Evolutionary conservation across 2,329 filamentous ascomycete species (phyloP).

Genomic region (Colletotrichum filicis): DNA sequence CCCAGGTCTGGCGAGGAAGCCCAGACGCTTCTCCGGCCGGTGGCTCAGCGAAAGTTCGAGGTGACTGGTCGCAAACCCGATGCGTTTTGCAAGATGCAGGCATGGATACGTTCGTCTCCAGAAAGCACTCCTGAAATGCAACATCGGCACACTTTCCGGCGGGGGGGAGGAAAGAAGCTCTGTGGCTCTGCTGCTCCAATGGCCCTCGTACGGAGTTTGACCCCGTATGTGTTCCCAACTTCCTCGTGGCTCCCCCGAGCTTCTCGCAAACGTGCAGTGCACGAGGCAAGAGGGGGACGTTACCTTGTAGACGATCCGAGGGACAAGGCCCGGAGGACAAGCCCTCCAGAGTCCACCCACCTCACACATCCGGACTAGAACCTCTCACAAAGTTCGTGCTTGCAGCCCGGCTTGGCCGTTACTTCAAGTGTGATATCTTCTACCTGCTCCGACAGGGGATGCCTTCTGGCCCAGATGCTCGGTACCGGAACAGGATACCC

Average conservation of each 20-base stretch:
- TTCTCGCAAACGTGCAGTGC: neutral
- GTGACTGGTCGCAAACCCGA: slow-evolving; percentile 7
- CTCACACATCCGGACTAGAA: neutral
- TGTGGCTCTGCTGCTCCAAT: neutral
- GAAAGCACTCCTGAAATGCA: slow-evolving; percentile 25
- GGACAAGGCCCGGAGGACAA: neutral
- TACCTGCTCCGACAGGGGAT: slow-evolving; percentile 10
- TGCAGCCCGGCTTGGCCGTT: slow-evolving; percentile 18
- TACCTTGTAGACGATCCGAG: slow-evolving; percentile 8
- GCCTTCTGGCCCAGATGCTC: slow-evolving; percentile 19
- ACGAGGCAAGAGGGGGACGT: neutral
- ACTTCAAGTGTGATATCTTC: slow-evolving; percentile 7
- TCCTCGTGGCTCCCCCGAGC: slow-evolving; percentile 5
- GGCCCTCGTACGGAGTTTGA: neutral
- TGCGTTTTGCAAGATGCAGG: slow-evolving; percentile 13
- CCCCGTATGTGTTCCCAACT: neutral
- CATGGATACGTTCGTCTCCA: neutral
- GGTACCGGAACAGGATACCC: slow-evolving; percentile 4
- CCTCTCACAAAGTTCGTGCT: neutral
- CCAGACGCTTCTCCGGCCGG: neutral
- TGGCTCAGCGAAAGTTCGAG: neutral
- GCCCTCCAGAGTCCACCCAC: neutral
- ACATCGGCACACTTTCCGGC: slow-evolving; percentile 3
- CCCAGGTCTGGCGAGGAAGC: neutral
- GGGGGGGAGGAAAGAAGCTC: neutral